Evolutionary conservation across 768 basidiomycete genomes (phyloP).

Genomic region (Melanogaster broomeanus): DNA sequence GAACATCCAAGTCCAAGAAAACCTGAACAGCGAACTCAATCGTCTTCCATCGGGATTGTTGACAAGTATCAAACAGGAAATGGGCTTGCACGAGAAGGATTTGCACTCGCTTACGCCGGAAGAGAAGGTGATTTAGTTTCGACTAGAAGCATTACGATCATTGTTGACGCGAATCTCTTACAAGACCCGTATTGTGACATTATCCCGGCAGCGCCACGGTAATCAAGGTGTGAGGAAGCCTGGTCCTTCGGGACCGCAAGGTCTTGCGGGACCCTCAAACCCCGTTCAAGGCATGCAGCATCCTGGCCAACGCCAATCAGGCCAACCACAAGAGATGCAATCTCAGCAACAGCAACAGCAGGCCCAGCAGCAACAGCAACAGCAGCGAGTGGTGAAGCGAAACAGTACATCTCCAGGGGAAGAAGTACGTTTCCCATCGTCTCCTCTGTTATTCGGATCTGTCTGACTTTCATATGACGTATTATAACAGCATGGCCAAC

Average conservation of each 20-base stretch:
- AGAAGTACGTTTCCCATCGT: conserved; percentile 43
- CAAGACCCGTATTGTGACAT: conserved; percentile 39
- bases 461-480: conserved; percentile 2
- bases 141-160: neutral
- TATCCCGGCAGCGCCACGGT: conserved; percentile 25
- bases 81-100: conserved; percentile 50
- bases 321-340: conserved; percentile 25
- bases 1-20: conserved; percentile 18
- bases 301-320: conserved; percentile 42
- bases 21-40: conserved; percentile 44
- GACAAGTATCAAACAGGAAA: conserved; percentile 40
- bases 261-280: conserved; percentile 28
- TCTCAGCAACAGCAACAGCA: conserved; percentile 16
- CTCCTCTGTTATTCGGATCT: neutral
- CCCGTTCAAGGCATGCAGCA: conserved; percentile 36
- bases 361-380: conserved; percentile 28
- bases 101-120: conserved; percentile 39
- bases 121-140: conserved; percentile 56
- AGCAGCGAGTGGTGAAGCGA: conserved; percentile 43
- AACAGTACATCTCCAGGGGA: conserved; percentile 65
- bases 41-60: conserved; percentile 40
- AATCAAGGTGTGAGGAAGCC: conserved; percentile 24
- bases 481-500: conserved; percentile 43
- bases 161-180: conserved; percentile 13
- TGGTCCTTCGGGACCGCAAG: conserved; percentile 29